Percentiles rank a stretch among this genome's conserved stretches.
Evolutionary conservation across 2,329 filamentous ascomycete genomes (phyloP).

Genomic region (Penicillium polonicum): DNA sequence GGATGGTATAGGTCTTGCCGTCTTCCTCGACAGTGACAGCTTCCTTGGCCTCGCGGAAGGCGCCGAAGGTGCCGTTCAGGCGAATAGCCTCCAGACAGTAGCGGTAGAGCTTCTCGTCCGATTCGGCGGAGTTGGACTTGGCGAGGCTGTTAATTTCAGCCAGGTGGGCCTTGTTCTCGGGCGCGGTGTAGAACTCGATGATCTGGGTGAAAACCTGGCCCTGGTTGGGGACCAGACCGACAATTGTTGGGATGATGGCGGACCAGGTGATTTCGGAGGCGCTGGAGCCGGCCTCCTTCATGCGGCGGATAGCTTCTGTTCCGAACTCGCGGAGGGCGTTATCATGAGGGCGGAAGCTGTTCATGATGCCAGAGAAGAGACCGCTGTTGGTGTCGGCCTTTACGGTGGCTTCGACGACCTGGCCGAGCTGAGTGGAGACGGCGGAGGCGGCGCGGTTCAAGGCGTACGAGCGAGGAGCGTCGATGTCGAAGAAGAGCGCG

Average conservation of each 20-base stretch:
- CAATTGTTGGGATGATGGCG: constrained; percentile 67
- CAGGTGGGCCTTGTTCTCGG: constrained; percentile 56
- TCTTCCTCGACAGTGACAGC: constrained; percentile 55
- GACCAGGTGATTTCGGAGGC: constrained; percentile 68
- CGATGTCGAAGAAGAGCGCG: constrained; percentile 64
- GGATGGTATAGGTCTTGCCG: constrained; percentile 49
- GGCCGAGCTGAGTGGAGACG: constrained; percentile 59
- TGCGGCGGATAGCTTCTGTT: constrained; percentile 61
- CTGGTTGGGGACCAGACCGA: constrained; percentile 68
- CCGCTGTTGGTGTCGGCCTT: constrained; percentile 59
- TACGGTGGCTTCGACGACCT: constrained; percentile 63
- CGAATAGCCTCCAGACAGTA: constrained; percentile 72
- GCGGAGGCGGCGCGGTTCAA: constrained; percentile 59
- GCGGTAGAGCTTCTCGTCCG: constrained; percentile 63
- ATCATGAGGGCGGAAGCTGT: constrained; percentile 51
- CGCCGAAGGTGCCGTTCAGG: constrained; percentile 61
- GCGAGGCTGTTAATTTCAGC: constrained; percentile 62
- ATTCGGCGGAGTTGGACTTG: constrained; percentile 53
- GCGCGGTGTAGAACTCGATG: constrained; percentile 69
- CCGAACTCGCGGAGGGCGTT: constrained; percentile 64
- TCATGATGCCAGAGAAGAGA: constrained; percentile 54
- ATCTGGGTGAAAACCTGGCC: constrained; percentile 70
- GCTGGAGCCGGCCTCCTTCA: constrained; percentile 63
- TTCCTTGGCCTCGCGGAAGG: constrained; percentile 57
- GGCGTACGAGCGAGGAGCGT: constrained; percentile 66